Conservation (phyloP, 495 filamentous ascomycete species). For the Penicillium longicatenatum region DNA sequence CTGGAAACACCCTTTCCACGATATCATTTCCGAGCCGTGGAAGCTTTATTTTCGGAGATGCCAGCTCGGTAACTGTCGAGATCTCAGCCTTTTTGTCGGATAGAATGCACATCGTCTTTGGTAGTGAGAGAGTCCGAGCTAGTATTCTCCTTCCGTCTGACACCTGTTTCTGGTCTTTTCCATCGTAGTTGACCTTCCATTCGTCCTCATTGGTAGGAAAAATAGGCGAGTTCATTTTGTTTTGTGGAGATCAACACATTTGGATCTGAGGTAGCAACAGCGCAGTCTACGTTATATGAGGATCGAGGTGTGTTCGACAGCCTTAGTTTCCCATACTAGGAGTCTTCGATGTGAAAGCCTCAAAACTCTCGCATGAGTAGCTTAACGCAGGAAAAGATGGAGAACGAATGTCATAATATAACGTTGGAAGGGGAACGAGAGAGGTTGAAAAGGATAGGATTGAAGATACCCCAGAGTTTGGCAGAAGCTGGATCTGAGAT, state of each 20-base stretch:
- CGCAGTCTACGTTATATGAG: background rate
- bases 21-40: conserved; percentile 24
- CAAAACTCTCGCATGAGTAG: too few relatives aligned
- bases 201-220: conserved; percentile 12
- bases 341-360: too few relatives aligned
- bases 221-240: conserved; percentile 9
- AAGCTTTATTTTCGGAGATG: conserved; percentile 22
- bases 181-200: conserved; percentile 24
- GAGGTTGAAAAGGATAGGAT: background rate
- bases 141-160: background rate
- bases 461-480: conserved; percentile 12
- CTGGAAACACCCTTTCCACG: conserved; percentile 28
- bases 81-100: conserved; percentile 27
- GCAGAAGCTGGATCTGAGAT: background rate
- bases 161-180: background rate
- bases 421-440: background rate
- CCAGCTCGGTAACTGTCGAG: conserved; percentile 20
- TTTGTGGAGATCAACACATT: background rate
- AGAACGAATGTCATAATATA: too few relatives aligned
- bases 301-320: background rate
- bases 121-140: conserved; percentile 15
- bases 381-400: too few relatives aligned
- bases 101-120: conserved; percentile 26
- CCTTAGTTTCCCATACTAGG: too few relatives aligned
- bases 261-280: background rate